Percentiles rank a stretch among this genome's conserved stretches.
phyloP scores from a whole-genome alignment of 1,284 basidiomycete species.

The Cryptococcus sp. region DNA sequence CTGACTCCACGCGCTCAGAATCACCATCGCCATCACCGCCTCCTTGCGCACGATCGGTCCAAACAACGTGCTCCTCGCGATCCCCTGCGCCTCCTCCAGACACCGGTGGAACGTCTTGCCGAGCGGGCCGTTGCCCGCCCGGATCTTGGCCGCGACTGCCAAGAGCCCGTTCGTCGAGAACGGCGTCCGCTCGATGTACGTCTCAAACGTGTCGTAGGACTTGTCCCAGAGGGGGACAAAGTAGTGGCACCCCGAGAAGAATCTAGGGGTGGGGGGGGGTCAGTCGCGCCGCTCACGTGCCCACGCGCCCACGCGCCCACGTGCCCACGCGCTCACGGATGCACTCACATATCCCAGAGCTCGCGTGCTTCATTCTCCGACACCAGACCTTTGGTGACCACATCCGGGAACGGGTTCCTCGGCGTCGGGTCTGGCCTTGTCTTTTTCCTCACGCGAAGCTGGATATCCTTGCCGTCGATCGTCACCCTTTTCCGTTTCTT shows the following conservation, averaged over 20 bases:
- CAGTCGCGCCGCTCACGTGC: no score
- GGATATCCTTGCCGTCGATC: slow-evolving; percentile 31
- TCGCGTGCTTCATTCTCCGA: slow-evolving; percentile 75
- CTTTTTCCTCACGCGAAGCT: slow-evolving; percentile 71
- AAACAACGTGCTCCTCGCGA: slow-evolving; percentile 85
- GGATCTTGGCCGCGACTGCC: slow-evolving; percentile 84
- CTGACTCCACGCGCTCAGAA: slow-evolving; percentile 88
- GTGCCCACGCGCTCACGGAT: no score
- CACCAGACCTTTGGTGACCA: slow-evolving; percentile 60
- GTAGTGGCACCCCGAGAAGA: slow-evolving; percentile 91
- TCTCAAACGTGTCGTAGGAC: slow-evolving; percentile 83
- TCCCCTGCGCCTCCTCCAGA: slow-evolving; percentile 88
- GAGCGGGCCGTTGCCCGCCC: slow-evolving; percentile 79
- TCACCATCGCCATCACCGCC: slow-evolving; percentile 89
- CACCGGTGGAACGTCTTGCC: slow-evolving; percentile 82
- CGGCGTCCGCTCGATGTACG: slow-evolving; percentile 79
- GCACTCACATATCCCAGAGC: slow-evolving; percentile 74
- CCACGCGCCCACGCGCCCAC: no score
- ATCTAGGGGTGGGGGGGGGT: slow-evolving; percentile 55
- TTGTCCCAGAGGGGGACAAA: slow-evolving; percentile 92
- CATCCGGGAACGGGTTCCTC: slow-evolving; percentile 56
- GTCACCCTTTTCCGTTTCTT: slow-evolving; percentile 36
- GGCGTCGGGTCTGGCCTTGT: slow-evolving; percentile 82
- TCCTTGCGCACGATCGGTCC: slow-evolving; percentile 89
- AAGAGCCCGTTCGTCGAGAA: slow-evolving; percentile 73